phyloP scores from a whole-genome alignment of 2,329 filamentous ascomycete species.

The Gaeumannomyces tritici region DNA sequence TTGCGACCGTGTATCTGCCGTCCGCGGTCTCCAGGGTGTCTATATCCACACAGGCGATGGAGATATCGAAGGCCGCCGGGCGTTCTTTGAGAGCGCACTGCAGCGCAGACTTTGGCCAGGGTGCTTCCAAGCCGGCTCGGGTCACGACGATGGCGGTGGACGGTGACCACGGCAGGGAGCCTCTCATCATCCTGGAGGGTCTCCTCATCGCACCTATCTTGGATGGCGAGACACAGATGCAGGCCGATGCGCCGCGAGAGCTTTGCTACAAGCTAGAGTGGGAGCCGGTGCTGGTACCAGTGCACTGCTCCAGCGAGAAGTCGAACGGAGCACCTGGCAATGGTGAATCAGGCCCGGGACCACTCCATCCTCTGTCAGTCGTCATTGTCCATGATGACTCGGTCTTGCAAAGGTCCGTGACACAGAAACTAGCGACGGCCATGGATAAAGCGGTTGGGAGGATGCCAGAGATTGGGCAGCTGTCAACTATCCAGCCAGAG shows the following conservation, averaged over 20 bases:
- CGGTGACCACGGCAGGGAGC: constrained; percentile 16
- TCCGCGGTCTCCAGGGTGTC: constrained; percentile 28
- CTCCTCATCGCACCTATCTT: constrained; percentile 29
- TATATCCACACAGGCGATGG: constrained; percentile 20
- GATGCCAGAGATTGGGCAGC: constrained; percentile 18
- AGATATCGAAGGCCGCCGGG: constrained; percentile 16
- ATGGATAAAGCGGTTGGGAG: constrained; percentile 22
- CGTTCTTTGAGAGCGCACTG: constrained; percentile 24
- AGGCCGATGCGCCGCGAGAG: constrained; percentile 21
- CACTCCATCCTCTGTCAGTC: constrained; percentile 19
- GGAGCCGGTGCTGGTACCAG: constrained; percentile 25
- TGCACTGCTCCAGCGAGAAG: background rate
- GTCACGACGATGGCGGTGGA: constrained; percentile 25
- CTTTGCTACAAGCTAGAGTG: constrained; percentile 37
- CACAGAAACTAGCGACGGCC: constrained; percentile 21
- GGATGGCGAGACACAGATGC: constrained; percentile 20
- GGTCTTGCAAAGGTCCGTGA: constrained; percentile 20
- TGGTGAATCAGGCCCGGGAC: constrained; percentile 5
- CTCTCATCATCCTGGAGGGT: constrained; percentile 22
- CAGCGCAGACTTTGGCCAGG: constrained; percentile 18
- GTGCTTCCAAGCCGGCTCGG: constrained; percentile 23
- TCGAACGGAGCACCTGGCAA: constrained; percentile 1
- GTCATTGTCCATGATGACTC: constrained; percentile 27
- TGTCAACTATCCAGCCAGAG: constrained; percentile 18
- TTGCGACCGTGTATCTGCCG: constrained; percentile 31